Evolutionary conservation across 129 eudicot species (phyloP).

Genomic region (Glebionis coronaria): DNA sequence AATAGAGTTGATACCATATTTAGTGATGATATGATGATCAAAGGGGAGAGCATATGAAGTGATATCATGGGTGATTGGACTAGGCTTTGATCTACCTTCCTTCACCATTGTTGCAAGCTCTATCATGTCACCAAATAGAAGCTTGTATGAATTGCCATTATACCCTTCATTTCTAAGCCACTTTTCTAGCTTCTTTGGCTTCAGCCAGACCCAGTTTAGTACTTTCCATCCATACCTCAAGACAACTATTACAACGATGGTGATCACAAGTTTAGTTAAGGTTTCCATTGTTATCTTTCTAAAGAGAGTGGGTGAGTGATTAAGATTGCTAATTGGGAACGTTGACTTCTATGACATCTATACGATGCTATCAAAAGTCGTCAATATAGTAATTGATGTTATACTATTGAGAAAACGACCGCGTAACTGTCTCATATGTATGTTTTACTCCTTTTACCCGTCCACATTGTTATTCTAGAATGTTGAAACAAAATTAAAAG

Average conservation of each 20-base stretch:
- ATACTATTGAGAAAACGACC: too few species aligned
- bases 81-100: slow-evolving; percentile 24
- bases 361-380: not conserved
- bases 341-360: slow-evolving; percentile 1
- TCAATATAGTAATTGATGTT: not conserved
- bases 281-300: slow-evolving; percentile 14
- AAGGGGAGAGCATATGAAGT: slow-evolving; percentile 33
- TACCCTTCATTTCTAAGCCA: slow-evolving; percentile 33
- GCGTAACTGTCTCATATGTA: too few species aligned
- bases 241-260: slow-evolving; percentile 17
- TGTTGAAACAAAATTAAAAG: too few species aligned
- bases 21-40: slow-evolving; percentile 27
- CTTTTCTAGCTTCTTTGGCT: slow-evolving; percentile 35
- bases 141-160: slow-evolving; percentile 32
- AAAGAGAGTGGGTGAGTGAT: not conserved
- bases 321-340: not conserved
- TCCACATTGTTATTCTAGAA: too few species aligned
- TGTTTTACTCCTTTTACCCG: too few species aligned
- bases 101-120: slow-evolving; percentile 19
- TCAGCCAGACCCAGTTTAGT: slow-evolving; percentile 30
- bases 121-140: slow-evolving; percentile 35
- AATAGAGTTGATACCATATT: slow-evolving; percentile 27
- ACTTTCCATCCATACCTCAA: slow-evolving; percentile 30
- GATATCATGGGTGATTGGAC: slow-evolving; percentile 32
- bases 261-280: slow-evolving; percentile 6